These are phyloP conservation scores for Fusarium bactridioides DNA, from an alignment of 2,329 filamentous ascomycete genomes.

Conservation along the genomic window DNA sequence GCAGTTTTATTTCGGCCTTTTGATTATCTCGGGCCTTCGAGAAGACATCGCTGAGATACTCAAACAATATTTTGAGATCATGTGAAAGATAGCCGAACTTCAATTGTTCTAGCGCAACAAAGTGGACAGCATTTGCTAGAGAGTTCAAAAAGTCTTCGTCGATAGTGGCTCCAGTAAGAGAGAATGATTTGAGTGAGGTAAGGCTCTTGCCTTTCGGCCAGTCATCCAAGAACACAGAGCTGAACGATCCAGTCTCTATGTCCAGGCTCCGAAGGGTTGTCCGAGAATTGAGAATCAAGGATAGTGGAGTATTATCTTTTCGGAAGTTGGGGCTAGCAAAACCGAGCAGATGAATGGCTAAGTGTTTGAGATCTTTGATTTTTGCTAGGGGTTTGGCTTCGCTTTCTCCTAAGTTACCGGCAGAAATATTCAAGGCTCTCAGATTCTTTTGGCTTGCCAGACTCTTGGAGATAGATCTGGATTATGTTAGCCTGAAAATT, in stretches of 20 bases:
- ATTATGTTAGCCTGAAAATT: not conserved
- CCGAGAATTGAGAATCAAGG: constrained; percentile 21
- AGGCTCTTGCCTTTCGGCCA: not conserved
- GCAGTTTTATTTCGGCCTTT: not conserved
- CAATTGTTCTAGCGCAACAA: constrained; percentile 10
- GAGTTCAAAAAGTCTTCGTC: not conserved
- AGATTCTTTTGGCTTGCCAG: constrained; percentile 15
- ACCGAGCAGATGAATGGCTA: not conserved
- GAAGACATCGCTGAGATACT: not conserved
- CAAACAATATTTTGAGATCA: not conserved
- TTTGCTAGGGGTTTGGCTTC: not conserved
- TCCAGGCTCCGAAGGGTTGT: constrained; percentile 19
- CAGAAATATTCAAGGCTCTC: constrained; percentile 12
- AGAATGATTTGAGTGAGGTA: constrained; percentile 11
- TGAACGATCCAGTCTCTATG: not conserved
- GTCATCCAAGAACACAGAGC: not conserved
- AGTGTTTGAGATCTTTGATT: constrained; percentile 27
- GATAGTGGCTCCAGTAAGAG: not conserved
- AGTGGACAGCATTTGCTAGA: constrained; percentile 16
- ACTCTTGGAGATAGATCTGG: constrained; percentile 15
- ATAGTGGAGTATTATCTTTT: not conserved
- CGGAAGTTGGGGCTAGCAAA: not conserved
- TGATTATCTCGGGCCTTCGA: not conserved
- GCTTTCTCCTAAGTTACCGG: not conserved
- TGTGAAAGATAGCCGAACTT: not conserved